These are phyloP conservation scores for Cytospora chrysosperma DNA, from an alignment of 2,329 filamentous ascomycete genomes.

Conservation along the genomic window DNA sequence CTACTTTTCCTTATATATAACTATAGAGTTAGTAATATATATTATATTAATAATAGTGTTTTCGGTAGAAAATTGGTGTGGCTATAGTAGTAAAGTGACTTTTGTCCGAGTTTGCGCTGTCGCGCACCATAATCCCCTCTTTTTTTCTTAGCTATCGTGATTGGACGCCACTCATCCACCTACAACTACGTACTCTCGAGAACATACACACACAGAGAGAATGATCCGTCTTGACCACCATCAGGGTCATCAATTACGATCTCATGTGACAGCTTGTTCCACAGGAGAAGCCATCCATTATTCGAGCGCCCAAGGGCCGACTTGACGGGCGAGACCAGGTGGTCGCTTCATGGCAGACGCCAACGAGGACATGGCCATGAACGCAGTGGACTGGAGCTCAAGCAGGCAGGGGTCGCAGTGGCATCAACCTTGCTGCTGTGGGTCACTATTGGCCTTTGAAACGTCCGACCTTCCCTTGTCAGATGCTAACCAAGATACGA, in stretches of 20 bases:
- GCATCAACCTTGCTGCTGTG: neutral
- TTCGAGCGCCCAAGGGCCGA: neutral
- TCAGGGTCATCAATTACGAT: neutral
- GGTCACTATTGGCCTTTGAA: neutral
- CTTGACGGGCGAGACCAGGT: neutral
- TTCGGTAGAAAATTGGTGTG: too few species aligned
- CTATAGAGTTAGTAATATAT: too few species aligned
- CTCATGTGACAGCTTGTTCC: neutral
- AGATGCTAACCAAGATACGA: too few species aligned
- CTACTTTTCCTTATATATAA: too few species aligned
- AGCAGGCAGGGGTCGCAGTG: neutral
- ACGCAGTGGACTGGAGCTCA: neutral
- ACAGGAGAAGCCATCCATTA: neutral
- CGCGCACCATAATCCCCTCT: neutral
- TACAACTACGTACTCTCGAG: too few species aligned
- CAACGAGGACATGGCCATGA: neutral
- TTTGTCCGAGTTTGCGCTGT: too few species aligned
- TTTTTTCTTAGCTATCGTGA: neutral
- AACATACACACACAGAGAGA: too few species aligned
- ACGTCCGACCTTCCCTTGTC: neutral
- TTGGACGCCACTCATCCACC: slow-evolving; percentile 1
- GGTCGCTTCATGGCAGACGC: neutral
- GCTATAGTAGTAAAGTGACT: too few species aligned
- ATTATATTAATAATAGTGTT: too few species aligned
- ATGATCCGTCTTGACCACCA: too few species aligned